Evolutionary conservation across 306 rosid species (phyloP).

Genomic region (Cicer judaicum): DNA sequence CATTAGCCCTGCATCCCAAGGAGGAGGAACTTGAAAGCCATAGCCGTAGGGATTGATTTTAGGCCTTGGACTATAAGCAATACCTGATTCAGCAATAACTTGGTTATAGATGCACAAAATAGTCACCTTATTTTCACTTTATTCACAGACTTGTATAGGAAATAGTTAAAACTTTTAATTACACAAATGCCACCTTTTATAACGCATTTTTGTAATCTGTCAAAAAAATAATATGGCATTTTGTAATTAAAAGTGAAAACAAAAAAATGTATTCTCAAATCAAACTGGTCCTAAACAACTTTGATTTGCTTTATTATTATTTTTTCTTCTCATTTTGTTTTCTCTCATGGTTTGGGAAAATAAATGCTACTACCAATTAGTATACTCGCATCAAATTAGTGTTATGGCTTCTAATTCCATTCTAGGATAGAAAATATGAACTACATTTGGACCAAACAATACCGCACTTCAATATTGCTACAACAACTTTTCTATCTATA

Average conservation of each 20-base stretch:
- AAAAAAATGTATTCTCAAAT: not conserved
- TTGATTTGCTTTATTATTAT: not conserved
- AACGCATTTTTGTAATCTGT: not conserved
- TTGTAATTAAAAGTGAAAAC: not conserved
- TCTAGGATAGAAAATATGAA: not conserved
- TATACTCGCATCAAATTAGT: not conserved
- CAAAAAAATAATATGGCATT: too few species aligned
- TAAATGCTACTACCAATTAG: not conserved
- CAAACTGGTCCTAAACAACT: not conserved
- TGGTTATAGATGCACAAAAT: constrained; percentile 12
- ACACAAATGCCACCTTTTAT: not conserved
- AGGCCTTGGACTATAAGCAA: constrained; percentile 50
- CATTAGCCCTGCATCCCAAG: constrained; percentile 48
- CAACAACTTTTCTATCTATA: not conserved
- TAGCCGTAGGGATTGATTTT: constrained; percentile 48
- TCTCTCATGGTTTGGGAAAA: not conserved
- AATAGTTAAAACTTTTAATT: not conserved
- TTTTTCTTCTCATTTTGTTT: not conserved
- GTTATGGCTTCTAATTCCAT: not conserved
- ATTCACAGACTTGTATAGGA: not conserved
- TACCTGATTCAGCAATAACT: constrained; percentile 43
- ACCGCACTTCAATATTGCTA: not conserved
- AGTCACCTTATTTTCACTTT: not conserved
- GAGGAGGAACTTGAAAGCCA: constrained; percentile 53
- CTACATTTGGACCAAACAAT: not conserved